Percentiles rank a stretch among this genome's conserved stretches.
Evolutionary conservation across 1,139 yeast species (phyloP).

Genomic region (Blastobotrys malaysiensis): DNA sequence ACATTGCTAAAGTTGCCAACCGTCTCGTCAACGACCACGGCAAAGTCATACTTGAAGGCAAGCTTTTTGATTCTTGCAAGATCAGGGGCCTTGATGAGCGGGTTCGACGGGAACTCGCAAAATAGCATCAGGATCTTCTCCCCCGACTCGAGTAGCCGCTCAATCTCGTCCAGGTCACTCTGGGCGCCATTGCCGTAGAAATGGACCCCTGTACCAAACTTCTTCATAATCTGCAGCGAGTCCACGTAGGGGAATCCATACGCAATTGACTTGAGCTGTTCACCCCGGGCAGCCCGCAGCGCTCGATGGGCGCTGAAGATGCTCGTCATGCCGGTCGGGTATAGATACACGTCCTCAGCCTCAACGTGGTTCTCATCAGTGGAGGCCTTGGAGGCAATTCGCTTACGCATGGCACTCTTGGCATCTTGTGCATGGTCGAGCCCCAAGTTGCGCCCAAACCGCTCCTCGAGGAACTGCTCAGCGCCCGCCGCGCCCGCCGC

Average conservation of each 20-base stretch:
- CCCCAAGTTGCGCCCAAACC: conserved; percentile 86
- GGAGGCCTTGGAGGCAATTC: conserved; percentile 59
- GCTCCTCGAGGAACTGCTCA: conserved; percentile 57
- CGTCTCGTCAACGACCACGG: conserved; percentile 86
- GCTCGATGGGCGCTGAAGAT: conserved; percentile 79
- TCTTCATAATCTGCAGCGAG: conserved; percentile 74
- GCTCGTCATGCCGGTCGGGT: conserved; percentile 90
- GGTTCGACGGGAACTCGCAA: conserved; percentile 94
- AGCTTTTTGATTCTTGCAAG: conserved; percentile 55
- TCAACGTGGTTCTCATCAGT: conserved; percentile 30
- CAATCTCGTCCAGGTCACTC: conserved; percentile 49
- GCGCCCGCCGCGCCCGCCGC: not conserved
- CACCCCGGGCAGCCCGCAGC: conserved; percentile 38
- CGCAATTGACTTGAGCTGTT: conserved; percentile 61
- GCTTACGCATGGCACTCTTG: conserved; percentile 60
- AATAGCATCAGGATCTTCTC: conserved; percentile 63
- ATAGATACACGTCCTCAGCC: conserved; percentile 62
- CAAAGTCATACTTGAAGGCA: conserved; percentile 65
- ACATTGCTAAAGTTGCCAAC: conserved; percentile 86
- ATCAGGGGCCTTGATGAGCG: conserved; percentile 79
- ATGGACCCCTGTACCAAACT: conserved; percentile 79
- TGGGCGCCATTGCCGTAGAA: conserved; percentile 67
- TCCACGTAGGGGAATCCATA: conserved; percentile 96
- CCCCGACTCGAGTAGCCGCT: conserved; percentile 54
- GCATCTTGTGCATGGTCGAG: conserved; percentile 71